Evolutionary conservation across 495 filamentous ascomycete species (phyloP).

Genomic region (Chaetomium tenue): DNA sequence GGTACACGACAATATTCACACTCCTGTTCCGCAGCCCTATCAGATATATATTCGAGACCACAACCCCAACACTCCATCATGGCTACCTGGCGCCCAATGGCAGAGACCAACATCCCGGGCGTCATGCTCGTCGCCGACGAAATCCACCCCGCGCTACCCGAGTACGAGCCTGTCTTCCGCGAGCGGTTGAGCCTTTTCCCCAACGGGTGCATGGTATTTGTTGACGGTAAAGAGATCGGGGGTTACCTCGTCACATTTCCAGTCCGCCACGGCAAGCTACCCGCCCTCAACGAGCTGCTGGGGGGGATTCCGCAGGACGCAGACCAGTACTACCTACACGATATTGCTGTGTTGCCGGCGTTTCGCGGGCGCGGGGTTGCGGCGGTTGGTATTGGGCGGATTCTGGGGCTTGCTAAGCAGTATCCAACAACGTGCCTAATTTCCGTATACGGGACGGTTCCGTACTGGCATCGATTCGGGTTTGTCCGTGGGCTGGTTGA

Average conservation of each 20-base stretch:
- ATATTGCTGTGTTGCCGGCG: slow-evolving; percentile 35
- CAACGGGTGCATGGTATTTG: slow-evolving; percentile 35
- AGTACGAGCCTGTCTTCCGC: slow-evolving; percentile 29
- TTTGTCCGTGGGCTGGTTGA: slow-evolving; percentile 28
- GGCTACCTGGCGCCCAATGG: slow-evolving; percentile 28
- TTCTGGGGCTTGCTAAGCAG: slow-evolving; percentile 23
- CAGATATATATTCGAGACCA: too few species aligned
- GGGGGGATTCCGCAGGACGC: slow-evolving; percentile 30
- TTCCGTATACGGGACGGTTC: slow-evolving; percentile 39
- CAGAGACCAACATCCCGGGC: slow-evolving; percentile 25
- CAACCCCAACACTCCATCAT: slow-evolving; percentile 1
- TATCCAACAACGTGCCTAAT: slow-evolving; percentile 33
- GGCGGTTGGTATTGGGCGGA: slow-evolving; percentile 20
- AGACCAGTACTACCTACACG: slow-evolving; percentile 44
- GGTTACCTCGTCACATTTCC: slow-evolving; percentile 43
- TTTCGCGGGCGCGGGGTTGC: slow-evolving; percentile 32
- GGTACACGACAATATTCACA: too few species aligned
- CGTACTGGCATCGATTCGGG: slow-evolving; percentile 39
- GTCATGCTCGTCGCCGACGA: slow-evolving; percentile 28
- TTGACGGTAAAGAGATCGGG: slow-evolving; percentile 24
- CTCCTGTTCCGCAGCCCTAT: too few species aligned
- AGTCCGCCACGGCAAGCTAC: slow-evolving; percentile 35
- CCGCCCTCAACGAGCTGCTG: slow-evolving; percentile 35
- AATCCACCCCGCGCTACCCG: slow-evolving; percentile 35
- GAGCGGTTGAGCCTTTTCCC: slow-evolving; percentile 39